Conservation (phyloP, 306 rosid species). For the Mucuna pruriens region DNA sequence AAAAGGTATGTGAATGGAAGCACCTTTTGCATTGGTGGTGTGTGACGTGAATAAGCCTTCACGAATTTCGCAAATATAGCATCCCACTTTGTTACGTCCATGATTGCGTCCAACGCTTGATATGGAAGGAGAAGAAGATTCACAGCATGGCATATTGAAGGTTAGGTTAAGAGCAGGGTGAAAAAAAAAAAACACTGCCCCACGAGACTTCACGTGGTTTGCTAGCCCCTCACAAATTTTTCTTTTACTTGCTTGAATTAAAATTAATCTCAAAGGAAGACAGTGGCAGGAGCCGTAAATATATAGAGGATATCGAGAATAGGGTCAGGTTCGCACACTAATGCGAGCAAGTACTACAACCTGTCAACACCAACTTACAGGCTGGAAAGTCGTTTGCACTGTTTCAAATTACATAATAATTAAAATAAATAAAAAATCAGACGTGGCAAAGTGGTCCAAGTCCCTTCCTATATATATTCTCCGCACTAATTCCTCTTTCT, state of each 20-base stretch:
- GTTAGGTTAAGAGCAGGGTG: background rate
- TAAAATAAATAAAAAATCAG: conserved; percentile 33
- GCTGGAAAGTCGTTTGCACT: conserved; percentile 66
- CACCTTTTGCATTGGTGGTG: background rate
- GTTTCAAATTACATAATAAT: background rate
- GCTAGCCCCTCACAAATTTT: background rate
- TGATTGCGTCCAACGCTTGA: background rate
- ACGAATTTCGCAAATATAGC: conserved; percentile 3
- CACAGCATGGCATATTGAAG: background rate
- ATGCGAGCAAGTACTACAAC: conserved; percentile 51
- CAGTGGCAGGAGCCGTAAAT: conserved; percentile 41
- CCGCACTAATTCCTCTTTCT: background rate
- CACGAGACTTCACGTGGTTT: conserved; percentile 37
- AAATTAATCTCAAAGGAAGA: background rate
- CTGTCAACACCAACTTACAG: conserved; percentile 90
- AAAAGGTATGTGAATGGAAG: background rate
- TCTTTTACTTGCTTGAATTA: background rate
- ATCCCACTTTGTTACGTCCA: background rate
- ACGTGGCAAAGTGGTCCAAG: conserved; percentile 54
- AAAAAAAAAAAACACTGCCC: background rate
- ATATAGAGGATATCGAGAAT: background rate
- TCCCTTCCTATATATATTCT: conserved; percentile 37
- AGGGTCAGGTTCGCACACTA: conserved; percentile 31
- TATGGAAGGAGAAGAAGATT: background rate
- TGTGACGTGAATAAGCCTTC: conserved; percentile 3